phyloP scores from a whole-genome alignment of 306 rosid genomes.

The Herpetospermum pedunculosum region DNA sequence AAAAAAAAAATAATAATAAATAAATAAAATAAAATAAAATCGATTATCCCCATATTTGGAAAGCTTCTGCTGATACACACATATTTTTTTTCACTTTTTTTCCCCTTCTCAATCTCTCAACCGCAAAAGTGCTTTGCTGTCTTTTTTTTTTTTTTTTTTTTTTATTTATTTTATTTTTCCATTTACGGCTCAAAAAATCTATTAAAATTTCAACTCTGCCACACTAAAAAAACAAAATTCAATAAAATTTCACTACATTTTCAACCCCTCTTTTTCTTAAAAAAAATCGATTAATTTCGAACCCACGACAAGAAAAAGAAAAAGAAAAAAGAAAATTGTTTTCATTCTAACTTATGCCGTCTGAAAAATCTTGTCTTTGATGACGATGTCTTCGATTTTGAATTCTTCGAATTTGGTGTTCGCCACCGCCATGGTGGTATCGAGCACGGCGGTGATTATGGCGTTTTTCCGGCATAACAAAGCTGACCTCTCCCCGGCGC shows the following conservation, averaged over 20 bases:
- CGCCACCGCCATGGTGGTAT: slow-evolving; percentile 44
- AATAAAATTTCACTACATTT: background rate
- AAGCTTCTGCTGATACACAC: no score
- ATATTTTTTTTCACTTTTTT: no score
- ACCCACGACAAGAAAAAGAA: no score
- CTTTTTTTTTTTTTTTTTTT: background rate
- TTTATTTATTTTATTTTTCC: background rate
- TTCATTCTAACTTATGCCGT: background rate
- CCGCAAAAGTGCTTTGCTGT: background rate
- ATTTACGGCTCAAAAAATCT: background rate
- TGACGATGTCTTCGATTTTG: slow-evolving; percentile 27
- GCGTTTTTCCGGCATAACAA: slow-evolving; percentile 19
- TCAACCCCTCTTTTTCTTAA: background rate
- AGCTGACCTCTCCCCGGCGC: background rate
- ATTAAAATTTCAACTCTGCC: background rate
- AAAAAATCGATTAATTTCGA: no score
- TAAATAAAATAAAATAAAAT: background rate
- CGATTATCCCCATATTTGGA: no score
- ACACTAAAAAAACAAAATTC: background rate
- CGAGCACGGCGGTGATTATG: slow-evolving; percentile 34
- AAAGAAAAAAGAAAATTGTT: no score
- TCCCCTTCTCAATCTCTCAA: background rate
- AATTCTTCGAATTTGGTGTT: slow-evolving; percentile 29
- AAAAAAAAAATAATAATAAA: background rate
- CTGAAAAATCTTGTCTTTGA: background rate